Evolutionary conservation across 768 basidiomycete species (phyloP).

Genomic region (Boletus coccyginus): DNA sequence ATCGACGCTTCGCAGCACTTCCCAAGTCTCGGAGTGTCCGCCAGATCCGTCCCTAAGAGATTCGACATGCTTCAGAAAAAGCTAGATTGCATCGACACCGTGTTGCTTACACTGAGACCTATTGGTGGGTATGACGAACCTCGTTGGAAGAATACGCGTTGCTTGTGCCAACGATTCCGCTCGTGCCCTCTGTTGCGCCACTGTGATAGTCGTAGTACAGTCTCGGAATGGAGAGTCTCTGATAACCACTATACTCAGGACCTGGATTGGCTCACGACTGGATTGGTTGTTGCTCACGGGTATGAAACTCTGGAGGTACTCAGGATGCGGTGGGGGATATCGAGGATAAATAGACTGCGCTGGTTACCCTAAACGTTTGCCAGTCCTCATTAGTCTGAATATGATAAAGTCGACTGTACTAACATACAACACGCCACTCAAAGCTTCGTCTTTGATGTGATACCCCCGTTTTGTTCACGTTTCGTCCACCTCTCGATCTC

Average conservation of each 20-base stretch:
- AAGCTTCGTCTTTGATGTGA: too few relatives aligned
- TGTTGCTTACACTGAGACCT: constrained; percentile 15
- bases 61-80: neutral
- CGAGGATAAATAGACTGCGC: neutral
- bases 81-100: neutral
- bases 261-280: neutral
- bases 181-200: constrained; percentile 5
- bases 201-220: constrained; percentile 13
- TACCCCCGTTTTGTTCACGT: neutral
- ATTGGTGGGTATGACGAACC: constrained; percentile 4
- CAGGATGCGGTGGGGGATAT: constrained; percentile 17
- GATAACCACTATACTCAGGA: neutral
- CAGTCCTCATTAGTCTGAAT: neutral
- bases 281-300: constrained; percentile 16
- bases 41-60: constrained; percentile 19
- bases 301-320: constrained; percentile 24
- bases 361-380: constrained; percentile 11
- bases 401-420: too few relatives aligned
- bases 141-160: constrained; percentile 4
- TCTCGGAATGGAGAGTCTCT: constrained; percentile 30
- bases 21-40: constrained; percentile 11
- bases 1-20: constrained; percentile 12
- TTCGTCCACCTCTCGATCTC: neutral
- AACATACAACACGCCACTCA: too few relatives aligned
- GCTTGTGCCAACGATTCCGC: neutral